phyloP scores from a whole-genome alignment of 225 moss, liverwort and hornwort species.

The Bryoerythrophyllum caledonicum region DNA sequence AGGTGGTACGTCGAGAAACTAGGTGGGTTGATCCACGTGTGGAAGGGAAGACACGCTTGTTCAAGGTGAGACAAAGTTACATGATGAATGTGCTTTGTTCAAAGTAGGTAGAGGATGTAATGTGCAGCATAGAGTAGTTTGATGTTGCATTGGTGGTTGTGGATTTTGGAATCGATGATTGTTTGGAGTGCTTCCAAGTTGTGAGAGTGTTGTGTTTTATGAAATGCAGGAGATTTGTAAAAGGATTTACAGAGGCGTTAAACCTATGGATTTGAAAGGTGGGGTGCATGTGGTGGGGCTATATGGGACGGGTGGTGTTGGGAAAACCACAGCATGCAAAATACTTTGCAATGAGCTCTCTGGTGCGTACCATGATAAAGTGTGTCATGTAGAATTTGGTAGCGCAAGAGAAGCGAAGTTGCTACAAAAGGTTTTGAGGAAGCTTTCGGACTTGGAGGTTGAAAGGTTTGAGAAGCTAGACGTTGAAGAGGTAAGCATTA shows the following conservation, averaged over 20 bases:
- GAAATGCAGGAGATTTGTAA: too few species aligned
- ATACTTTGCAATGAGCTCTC: background rate
- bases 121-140: background rate
- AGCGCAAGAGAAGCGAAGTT: background rate
- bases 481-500: too few species aligned
- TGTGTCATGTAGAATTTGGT: background rate
- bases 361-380: background rate
- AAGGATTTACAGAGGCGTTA: too few species aligned
- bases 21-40: background rate
- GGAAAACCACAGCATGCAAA: too few species aligned
- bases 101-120: background rate
- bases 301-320: too few species aligned
- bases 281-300: too few species aligned
- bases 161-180: background rate
- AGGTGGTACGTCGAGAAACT: background rate
- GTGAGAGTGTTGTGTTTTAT: too few species aligned
- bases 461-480: too few species aligned
- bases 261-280: too few species aligned
- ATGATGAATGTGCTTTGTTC: too few species aligned
- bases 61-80: background rate
- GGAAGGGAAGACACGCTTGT: background rate
- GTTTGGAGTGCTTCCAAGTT: too few species aligned
- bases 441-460: background rate
- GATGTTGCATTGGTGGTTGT: background rate
- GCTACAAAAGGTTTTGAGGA: background rate